Conservation (phyloP, 495 filamentous ascomycete genomes). For the Xylaria longipes region DNA sequence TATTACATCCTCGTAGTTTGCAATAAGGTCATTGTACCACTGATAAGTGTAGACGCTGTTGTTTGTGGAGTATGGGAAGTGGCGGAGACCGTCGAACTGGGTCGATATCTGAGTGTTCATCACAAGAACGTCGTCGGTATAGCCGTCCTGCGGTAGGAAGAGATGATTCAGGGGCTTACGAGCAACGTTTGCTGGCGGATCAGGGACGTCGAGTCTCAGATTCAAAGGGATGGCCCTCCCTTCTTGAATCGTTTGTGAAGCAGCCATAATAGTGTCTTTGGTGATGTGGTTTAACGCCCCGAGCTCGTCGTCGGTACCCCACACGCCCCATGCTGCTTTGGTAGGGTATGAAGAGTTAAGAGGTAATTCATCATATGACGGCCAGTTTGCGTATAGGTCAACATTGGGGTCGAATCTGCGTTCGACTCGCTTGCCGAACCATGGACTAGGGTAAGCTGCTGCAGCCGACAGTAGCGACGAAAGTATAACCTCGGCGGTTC, state of each 20-base stretch:
- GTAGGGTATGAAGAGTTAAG: slow-evolving; percentile 30
- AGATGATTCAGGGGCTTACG: slow-evolving; percentile 23
- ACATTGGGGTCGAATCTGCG: slow-evolving; percentile 18
- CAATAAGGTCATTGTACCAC: slow-evolving; percentile 35
- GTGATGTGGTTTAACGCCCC: slow-evolving; percentile 43
- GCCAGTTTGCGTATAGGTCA: slow-evolving; percentile 30
- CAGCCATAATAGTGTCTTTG: slow-evolving; percentile 27
- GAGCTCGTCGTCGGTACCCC: slow-evolving; percentile 39
- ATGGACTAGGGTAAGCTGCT: slow-evolving; percentile 4
- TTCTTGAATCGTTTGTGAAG: slow-evolving; percentile 16
- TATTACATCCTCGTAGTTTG: slow-evolving; percentile 29
- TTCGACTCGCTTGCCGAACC: background rate
- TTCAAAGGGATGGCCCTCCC: slow-evolving; percentile 32
- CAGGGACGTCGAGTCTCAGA: slow-evolving; percentile 22
- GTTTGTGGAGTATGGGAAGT: slow-evolving; percentile 45
- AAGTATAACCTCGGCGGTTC: background rate
- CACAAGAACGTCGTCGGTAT: slow-evolving; percentile 62
- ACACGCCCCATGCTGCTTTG: slow-evolving; percentile 43
- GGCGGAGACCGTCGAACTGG: slow-evolving; percentile 72
- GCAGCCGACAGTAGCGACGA: background rate
- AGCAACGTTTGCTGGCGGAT: slow-evolving; percentile 12
- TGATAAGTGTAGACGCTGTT: slow-evolving; percentile 22
- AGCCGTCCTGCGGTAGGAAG: slow-evolving; percentile 14
- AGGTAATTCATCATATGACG: slow-evolving; percentile 30
- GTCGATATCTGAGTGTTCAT: slow-evolving; percentile 71